Evolutionary conservation across 2,329 filamentous ascomycete genomes (phyloP).

Genomic region (Juglanconis sp.): DNA sequence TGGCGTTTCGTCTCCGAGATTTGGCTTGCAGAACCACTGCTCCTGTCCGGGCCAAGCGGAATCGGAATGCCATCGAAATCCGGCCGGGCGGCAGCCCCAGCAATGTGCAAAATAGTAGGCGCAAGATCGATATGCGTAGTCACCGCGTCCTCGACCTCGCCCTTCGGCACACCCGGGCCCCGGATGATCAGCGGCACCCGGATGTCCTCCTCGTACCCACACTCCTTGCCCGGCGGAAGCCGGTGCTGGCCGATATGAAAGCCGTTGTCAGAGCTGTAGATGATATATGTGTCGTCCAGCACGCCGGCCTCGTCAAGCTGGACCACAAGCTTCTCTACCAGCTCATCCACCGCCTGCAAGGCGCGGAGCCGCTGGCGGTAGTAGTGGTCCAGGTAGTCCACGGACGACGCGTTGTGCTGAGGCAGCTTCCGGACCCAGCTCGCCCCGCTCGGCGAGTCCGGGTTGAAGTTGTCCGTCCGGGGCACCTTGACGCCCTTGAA

Average conservation of each 20-base stretch:
- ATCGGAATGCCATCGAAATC: conserved; percentile 59
- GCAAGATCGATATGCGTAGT: conserved; percentile 63
- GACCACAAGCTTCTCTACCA: conserved; percentile 45
- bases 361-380: conserved; percentile 50
- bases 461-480: conserved; percentile 65
- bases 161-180: conserved; percentile 50
- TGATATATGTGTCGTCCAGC: conserved; percentile 57
- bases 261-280: conserved; percentile 58
- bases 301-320: conserved; percentile 50
- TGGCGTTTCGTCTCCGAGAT: conserved; percentile 26
- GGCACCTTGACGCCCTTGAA: conserved; percentile 60
- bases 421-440: conserved; percentile 42
- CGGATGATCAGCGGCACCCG: conserved; percentile 59
- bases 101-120: conserved; percentile 53
- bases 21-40: neutral
- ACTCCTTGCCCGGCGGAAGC: conserved; percentile 55
- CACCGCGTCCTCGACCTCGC: conserved; percentile 40
- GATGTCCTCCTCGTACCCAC: conserved; percentile 57
- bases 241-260: conserved; percentile 59
- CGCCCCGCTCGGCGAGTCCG: conserved; percentile 43
- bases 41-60: conserved; percentile 18
- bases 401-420: conserved; percentile 32
- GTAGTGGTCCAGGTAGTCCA: conserved; percentile 47
- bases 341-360: conserved; percentile 54
- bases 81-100: conserved; percentile 35